Evolutionary conservation across 768 basidiomycete species (phyloP).

Genomic region (Tulasnella sp.): DNA sequence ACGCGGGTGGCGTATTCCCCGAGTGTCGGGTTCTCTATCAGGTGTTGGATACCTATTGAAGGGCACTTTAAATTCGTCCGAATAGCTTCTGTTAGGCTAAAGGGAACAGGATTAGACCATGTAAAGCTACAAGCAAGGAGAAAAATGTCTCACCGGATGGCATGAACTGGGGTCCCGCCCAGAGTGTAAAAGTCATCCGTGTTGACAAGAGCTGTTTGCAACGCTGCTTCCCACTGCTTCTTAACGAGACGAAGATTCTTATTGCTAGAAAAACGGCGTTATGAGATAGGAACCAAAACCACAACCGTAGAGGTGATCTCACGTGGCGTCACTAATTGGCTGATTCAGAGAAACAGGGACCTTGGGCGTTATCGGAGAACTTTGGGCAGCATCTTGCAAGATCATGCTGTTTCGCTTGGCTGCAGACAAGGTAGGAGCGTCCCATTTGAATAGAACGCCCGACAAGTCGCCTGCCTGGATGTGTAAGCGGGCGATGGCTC

Average conservation of each 20-base stretch:
- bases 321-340: background rate
- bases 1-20: background rate
- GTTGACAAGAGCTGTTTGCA: conserved; percentile 1
- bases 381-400: too few species aligned
- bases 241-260: too few species aligned
- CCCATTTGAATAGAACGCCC: background rate
- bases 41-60: background rate
- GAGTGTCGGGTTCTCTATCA: background rate
- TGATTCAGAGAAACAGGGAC: too few species aligned
- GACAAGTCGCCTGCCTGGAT: background rate
- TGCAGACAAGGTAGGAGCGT: background rate
- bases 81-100: background rate
- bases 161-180: background rate
- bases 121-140: too few species aligned
- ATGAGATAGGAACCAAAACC: background rate
- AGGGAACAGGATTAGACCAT: background rate
- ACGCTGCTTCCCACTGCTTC: conserved; percentile 1
- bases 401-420: too few species aligned
- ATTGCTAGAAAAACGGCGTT: background rate
- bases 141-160: background rate
- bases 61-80: background rate
- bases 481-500: background rate
- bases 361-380: too few species aligned
- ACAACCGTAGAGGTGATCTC: background rate
- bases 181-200: conserved; percentile 5